Conservation (phyloP, 1,284 basidiomycete species). For the Cryptococcus sp. region DNA sequence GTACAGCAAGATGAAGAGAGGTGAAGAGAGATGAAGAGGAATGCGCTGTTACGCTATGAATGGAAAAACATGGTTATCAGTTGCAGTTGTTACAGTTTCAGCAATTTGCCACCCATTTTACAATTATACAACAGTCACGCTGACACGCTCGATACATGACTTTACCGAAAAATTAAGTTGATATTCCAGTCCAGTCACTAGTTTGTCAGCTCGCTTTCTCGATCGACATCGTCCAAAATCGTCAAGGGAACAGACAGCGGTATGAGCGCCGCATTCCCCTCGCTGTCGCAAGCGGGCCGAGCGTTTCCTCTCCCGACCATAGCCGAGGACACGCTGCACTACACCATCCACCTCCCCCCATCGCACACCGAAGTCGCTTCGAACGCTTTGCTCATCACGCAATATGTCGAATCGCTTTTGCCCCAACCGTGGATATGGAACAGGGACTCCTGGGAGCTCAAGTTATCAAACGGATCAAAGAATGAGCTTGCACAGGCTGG, state of each 20-base stretch:
- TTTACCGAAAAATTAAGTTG: too few relatives aligned
- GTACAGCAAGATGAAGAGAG: too few relatives aligned
- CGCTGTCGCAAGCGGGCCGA: conserved; percentile 15
- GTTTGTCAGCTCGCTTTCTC: too few relatives aligned
- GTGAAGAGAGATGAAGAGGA: too few relatives aligned
- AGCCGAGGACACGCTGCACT: conserved; percentile 81
- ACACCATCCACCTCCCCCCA: conserved; percentile 64
- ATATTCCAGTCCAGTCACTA: too few relatives aligned
- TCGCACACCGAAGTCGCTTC: conserved; percentile 61
- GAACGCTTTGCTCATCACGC: conserved; percentile 68
- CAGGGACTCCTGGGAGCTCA: conserved; percentile 81
- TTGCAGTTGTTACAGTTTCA: too few relatives aligned
- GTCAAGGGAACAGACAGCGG: neutral
- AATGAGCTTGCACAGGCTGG: neutral
- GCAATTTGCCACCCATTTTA: neutral
- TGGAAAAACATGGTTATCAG: too few relatives aligned
- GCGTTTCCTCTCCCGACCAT: conserved; percentile 58
- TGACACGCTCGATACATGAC: too few relatives aligned
- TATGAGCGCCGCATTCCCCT: conserved; percentile 22
- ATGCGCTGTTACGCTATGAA: too few relatives aligned
- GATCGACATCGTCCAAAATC: too few relatives aligned
- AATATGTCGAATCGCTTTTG: conserved; percentile 63
- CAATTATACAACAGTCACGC: too few relatives aligned
- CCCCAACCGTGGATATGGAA: conserved; percentile 76
- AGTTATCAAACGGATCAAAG: conserved; percentile 53